Base-by-base conservation (phyloP, 2,329 filamentous ascomycete species). In the Ceratocystis colombiana region DNA sequence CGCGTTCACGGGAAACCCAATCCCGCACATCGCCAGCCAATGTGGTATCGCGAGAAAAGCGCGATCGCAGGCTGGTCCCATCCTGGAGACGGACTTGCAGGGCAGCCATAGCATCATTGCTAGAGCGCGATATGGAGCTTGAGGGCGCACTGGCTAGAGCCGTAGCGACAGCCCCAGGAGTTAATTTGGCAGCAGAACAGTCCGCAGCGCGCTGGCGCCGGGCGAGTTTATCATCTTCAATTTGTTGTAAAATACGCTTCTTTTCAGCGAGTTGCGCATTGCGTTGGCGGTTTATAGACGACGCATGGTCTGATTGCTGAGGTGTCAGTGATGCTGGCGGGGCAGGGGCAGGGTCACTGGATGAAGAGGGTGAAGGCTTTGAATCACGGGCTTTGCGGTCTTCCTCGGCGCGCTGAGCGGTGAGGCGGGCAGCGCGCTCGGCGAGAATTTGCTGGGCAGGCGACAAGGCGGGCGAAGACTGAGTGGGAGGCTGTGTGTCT, bases 81-180 rank as follows among this genome's bases (percentile, higher is more conserved):
- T 96, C 90, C 66, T 95, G 88, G 0, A 96, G 79, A 6, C 92
- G 84, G 20, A 96, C 83, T 71, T 94, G 90, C 0, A 96, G 77
- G 20, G 87, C 82, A 0, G 76, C 73, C 70, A 73, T 73, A 17
- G 72, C 72, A 5, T 74, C 46, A 44, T 63, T 65, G 7, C 73
- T 4, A 71, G 71, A 57, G 6, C 72, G 72, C 0, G 73, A 71
- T 15, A 73, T 61, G 70, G 71, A 74, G 50, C 72, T 75, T 64
- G 74, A 72, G 1, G 75, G 72, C 2, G 73, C 72, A 22, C 72
- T 73, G 46, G 73, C 71, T 45, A 74, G 66, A 10, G 74, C 69
- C 2, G 73, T 69, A 1, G 73, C 70, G 1, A 73, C 71, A 17
- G 75, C 73, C 5, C 72, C 71, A 0, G 71, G 68, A 46, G 74